Evolutionary conservation across 2,329 filamentous ascomycete species (phyloP).

Genomic region (Xylaria sp.): DNA sequence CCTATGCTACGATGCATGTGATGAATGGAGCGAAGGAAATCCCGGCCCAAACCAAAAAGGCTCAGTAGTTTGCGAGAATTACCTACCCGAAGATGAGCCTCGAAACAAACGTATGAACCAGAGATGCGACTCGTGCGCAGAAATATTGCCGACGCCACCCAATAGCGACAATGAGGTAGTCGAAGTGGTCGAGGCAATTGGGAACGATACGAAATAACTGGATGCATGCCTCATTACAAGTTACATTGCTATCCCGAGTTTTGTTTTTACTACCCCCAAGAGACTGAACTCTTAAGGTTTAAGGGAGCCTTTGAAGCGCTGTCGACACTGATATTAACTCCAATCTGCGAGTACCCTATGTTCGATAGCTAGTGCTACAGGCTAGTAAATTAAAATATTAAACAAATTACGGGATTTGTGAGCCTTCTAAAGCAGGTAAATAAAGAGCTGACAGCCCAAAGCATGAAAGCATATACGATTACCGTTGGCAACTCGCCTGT

Average conservation of each 20-base stretch:
- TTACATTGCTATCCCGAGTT: neutral
- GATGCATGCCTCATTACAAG: neutral
- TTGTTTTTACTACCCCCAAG: too few relatives aligned
- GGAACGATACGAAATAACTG: neutral
- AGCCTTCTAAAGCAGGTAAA: too few relatives aligned
- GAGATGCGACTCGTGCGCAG: slow-evolving; percentile 10
- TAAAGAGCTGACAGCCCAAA: too few relatives aligned
- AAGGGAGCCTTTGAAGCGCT: too few relatives aligned
- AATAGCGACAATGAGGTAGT: slow-evolving; percentile 3
- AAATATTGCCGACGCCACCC: slow-evolving; percentile 7
- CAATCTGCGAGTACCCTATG: too few relatives aligned
- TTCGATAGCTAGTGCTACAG: too few relatives aligned
- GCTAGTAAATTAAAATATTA: too few relatives aligned
- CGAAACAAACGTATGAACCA: slow-evolving; percentile 8
- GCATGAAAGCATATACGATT: too few relatives aligned
- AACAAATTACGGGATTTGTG: too few relatives aligned
- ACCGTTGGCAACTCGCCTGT: too few relatives aligned
- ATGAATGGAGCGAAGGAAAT: slow-evolving; percentile 22
- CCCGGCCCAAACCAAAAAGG: slow-evolving; percentile 21
- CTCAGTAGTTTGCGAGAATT: slow-evolving; percentile 16
- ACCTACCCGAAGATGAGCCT: neutral
- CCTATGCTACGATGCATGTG: slow-evolving; percentile 19
- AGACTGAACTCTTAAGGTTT: too few relatives aligned
- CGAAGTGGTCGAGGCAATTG: neutral
- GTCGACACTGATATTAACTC: too few relatives aligned